These are phyloP conservation scores for Aspergillus unguis DNA, from an alignment of 2,329 filamentous ascomycete genomes.

Conservation along the genomic window DNA sequence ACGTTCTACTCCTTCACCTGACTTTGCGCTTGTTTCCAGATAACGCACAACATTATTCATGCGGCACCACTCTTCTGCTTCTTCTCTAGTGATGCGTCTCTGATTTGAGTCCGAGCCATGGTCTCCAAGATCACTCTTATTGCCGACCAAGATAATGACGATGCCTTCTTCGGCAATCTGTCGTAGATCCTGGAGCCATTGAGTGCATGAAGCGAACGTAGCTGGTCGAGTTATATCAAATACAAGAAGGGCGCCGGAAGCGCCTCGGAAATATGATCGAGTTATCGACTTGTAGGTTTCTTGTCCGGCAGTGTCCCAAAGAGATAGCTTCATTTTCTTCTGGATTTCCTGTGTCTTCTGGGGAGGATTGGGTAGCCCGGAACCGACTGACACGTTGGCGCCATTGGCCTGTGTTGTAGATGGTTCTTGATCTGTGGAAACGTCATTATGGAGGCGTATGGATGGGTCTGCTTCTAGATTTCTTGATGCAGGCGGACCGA, in stretches of 20 bases:
- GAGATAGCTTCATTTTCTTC: constrained; percentile 85
- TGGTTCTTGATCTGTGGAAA: constrained; percentile 11
- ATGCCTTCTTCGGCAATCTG: constrained; percentile 96
- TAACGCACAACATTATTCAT: constrained; percentile 86
- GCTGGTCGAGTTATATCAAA: constrained; percentile 86
- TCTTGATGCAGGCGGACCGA: constrained; percentile 73
- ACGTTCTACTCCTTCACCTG: constrained; percentile 86
- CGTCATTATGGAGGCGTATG: constrained; percentile 4
- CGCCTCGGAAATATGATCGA: constrained; percentile 85
- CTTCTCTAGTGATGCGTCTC: constrained; percentile 74
- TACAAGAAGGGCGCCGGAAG: constrained; percentile 74
- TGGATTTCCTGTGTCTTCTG: constrained; percentile 42
- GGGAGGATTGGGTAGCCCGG: constrained; percentile 36
- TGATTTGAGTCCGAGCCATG: constrained; percentile 44
- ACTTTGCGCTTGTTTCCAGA: constrained; percentile 95
- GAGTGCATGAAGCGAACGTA: constrained; percentile 83
- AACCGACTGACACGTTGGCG: constrained; percentile 16
- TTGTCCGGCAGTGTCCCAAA: constrained; percentile 96
- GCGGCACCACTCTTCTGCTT: constrained; percentile 86
- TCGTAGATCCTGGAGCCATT: constrained; percentile 90
- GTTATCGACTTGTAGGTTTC: constrained; percentile 98
- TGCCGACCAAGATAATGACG: constrained; percentile 89
- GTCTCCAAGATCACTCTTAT: constrained; percentile 80
- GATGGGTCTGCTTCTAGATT: constrained; percentile 53
- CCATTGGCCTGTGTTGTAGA: constrained; percentile 13